Evolutionary conservation across 2,329 filamentous ascomycete species (phyloP), one percentile per base, ranked within the genome.

Genomic region (Fusarium bactridioides): DNA sequence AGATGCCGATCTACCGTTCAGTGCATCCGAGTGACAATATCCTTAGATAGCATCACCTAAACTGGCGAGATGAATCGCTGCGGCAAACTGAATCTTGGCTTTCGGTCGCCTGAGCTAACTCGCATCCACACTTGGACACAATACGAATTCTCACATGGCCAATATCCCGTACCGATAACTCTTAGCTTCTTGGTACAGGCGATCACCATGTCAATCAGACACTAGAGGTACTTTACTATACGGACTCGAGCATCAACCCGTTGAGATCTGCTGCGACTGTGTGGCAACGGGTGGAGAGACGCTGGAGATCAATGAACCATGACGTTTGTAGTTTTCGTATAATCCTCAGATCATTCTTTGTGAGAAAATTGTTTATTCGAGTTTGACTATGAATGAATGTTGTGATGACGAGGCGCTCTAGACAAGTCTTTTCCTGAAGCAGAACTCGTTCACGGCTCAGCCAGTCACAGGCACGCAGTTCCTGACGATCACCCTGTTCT

Each of bases 401-500:
- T 45, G 31, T 53, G 66, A 68, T 73, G 55, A 73, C 70, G 70
- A 73, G 48, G 59, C 70, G 63, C 70, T 55, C 31, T 43, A 55
- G 58, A 47, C 55, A 64, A 53, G 50, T 68, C 70, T 53, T 60
- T 73, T 45, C 70, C 63, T 59, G 51, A 61, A 68, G 54, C 51
- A 70, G 62, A 33, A 37, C 31, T 37, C 33, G 47, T 27, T 55
- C 21, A 31, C 21, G 6, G 27, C 11, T 19, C 37, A 67, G 50
- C 69, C 69, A 71, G 63, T 71, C 45, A 53, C 53, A 72, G 57
- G 16, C 58, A 48, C 15, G 41, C 54, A 71, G 69, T 72, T 64
- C 69, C 68, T 72, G 69, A n/a, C 50, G 69, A 72, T 72, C 69
- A 50, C 29, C 43, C 64, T 61, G 44, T 41, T 60, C 68, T 72